Conservation (phyloP, 2,329 filamentous ascomycete species). For the Aspergillus sp. region DNA sequence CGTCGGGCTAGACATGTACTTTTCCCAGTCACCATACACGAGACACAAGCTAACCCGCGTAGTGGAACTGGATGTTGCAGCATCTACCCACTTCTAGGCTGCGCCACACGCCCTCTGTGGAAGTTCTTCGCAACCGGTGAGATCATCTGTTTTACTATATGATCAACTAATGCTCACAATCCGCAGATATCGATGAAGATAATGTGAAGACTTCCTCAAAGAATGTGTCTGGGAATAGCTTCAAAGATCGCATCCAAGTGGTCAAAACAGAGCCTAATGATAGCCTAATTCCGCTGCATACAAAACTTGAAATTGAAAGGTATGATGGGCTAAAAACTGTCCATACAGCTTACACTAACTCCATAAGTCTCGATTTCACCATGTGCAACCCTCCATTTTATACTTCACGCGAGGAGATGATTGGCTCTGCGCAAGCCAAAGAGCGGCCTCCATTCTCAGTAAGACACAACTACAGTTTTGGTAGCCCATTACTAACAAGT, state of each 20-base stretch:
- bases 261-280: constrained; percentile 53
- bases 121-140: constrained; percentile 64
- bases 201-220: constrained; percentile 63
- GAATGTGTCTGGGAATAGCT: constrained; percentile 66
- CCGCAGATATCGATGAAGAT: constrained; percentile 67
- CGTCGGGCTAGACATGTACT: constrained; percentile 70
- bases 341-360: constrained; percentile 4
- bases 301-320: constrained; percentile 28
- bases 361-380: constrained; percentile 65
- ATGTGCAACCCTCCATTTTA: constrained; percentile 98
- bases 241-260: constrained; percentile 64
- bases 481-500: constrained; percentile 2
- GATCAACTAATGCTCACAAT: background rate
- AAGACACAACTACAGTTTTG: constrained; percentile 32
- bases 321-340: constrained; percentile 6
- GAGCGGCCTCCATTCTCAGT: constrained; percentile 65
- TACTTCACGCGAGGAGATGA: constrained; percentile 66
- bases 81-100: constrained; percentile 85
- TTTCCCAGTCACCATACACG: background rate
- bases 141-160: constrained; percentile 10
- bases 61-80: constrained; percentile 84
- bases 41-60: constrained; percentile 12
- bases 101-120: constrained; percentile 66
- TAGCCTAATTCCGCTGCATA: constrained; percentile 62
- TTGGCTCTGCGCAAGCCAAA: constrained; percentile 64